Evolutionary conservation across 768 basidiomycete genomes (phyloP), one percentile per base, ranked within the genome.

Genomic region (Amyloporia xantha): DNA sequence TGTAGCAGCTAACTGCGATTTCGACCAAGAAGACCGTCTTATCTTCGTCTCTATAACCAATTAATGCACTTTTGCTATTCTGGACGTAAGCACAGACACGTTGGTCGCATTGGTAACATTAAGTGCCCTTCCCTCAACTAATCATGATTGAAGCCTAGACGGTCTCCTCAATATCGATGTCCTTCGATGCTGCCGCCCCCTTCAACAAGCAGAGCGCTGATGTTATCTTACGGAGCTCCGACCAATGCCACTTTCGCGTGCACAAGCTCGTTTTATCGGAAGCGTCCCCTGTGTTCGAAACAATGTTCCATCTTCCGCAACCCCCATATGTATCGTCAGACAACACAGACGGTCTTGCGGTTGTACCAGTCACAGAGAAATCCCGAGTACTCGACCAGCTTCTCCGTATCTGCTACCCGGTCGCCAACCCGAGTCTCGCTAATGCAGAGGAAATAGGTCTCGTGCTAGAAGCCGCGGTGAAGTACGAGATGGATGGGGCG

Each of bases 271-370:
- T 82, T 47, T 65, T 83, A 21, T 70, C 77, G 19, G 61, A 79
- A 26, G 74, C 78, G 1, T 82, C 81, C 20, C 70, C 79, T 6
- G 76, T 82, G 59, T 81, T 83, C 54, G 68, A 67, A 44, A 70
- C 71, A 49, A 73, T 79, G 66, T 76, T 82, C 56, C 68, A 72
- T 9, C 63, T 81, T 26, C 78, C 79, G 23, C 63, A 66, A 28
- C 71, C 78, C 30, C 30, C 30, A 15, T 7, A 7, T 7, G 30
- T 7, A 15, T 33, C 30, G 15, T 33, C 15, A 7, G 30, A 33
- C 9, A 15, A 7, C 30, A 15, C 15, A 5, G 24, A 44, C 26
- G 47, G 17, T 11, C 4, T 44, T 1, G 41, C 46, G 5, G 25
- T 39, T 41, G 30, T 51, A 1, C 26, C 2, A 5, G 4, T 58